phyloP scores from a whole-genome alignment of 179 eudicot species.

The Corrigiola litoralis region DNA sequence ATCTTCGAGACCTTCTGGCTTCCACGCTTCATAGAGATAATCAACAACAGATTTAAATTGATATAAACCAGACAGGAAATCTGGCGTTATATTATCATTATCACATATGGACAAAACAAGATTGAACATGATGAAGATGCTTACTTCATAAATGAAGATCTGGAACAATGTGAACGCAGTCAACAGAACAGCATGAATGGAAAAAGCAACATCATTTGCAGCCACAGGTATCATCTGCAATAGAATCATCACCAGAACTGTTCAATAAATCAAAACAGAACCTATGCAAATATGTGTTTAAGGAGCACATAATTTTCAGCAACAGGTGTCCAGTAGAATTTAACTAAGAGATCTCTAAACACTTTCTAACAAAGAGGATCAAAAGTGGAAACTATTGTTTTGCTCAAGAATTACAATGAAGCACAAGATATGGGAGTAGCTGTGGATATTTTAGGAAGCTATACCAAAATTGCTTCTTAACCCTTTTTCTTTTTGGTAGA shows the following conservation, averaged over 20 bases:
- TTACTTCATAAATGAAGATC: conserved; percentile 78
- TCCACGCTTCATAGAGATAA: conserved; percentile 52
- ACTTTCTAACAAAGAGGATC: no score
- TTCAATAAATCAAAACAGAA: background rate
- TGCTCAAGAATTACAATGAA: no score
- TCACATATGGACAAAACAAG: background rate
- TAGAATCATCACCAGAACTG: background rate
- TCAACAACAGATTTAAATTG: background rate
- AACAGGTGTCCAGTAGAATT: no score
- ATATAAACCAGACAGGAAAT: background rate
- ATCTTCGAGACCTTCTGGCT: conserved; percentile 68
- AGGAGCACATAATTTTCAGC: no score
- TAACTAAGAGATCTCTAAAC: no score
- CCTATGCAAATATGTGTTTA: no score
- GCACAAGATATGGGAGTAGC: no score
- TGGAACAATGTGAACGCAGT: conserved; percentile 75
- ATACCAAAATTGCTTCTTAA: no score
- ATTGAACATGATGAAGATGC: conserved; percentile 13
- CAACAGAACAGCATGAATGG: conserved; percentile 75
- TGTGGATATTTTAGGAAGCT: no score
- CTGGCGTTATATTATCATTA: background rate
- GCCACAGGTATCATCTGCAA: conserved; percentile 98
- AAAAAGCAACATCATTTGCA: conserved; percentile 90
- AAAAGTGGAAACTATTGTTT: no score
- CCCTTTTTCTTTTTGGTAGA: no score